phyloP scores from a whole-genome alignment of 345 rosid genomes.

The Camelina neglecta region DNA sequence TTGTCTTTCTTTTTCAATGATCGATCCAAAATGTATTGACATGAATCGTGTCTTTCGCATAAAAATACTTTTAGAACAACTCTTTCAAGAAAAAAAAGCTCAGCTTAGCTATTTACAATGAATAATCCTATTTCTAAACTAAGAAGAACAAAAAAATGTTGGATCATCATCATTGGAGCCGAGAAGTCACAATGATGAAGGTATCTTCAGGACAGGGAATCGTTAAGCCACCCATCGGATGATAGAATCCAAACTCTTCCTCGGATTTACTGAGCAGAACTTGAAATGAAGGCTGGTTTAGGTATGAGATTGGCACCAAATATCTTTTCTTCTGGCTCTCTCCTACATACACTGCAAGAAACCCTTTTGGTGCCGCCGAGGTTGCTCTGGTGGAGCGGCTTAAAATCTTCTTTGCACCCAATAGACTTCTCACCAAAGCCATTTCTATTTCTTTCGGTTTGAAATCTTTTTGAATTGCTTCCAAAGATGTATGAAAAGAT shows the following conservation, averaged over 20 bases:
- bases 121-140: slow-evolving; percentile 23
- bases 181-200: slow-evolving; percentile 51
- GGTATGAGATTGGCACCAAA: slow-evolving; percentile 52
- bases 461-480: slow-evolving; percentile 18
- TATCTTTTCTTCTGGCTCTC: slow-evolving; percentile 55
- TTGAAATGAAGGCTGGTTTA: slow-evolving; percentile 53
- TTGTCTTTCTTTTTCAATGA: background rate
- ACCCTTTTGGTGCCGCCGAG: slow-evolving; percentile 48
- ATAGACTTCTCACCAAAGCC: slow-evolving; percentile 40
- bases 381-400: background rate
- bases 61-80: slow-evolving; percentile 1
- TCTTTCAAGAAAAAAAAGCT: slow-evolving; percentile 10
- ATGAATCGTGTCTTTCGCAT: slow-evolving; percentile 3
- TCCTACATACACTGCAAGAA: slow-evolving; percentile 60
- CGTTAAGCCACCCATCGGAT: slow-evolving; percentile 61
- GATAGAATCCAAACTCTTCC: slow-evolving; percentile 59
- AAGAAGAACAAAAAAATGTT: slow-evolving; percentile 4
- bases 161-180: slow-evolving; percentile 31
- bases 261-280: slow-evolving; percentile 52
- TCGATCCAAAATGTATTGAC: slow-evolving; percentile 15
- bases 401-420: slow-evolving; percentile 35
- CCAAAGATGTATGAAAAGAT: slow-evolving; percentile 27
- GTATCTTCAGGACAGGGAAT: slow-evolving; percentile 59
- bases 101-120: slow-evolving; percentile 8
- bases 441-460: background rate